Percentiles rank a stretch among this genome's conserved stretches.
Evolutionary conservation across 2,329 filamentous ascomycete genomes (phyloP).

Genomic region (Colletotrichum sp.): DNA sequence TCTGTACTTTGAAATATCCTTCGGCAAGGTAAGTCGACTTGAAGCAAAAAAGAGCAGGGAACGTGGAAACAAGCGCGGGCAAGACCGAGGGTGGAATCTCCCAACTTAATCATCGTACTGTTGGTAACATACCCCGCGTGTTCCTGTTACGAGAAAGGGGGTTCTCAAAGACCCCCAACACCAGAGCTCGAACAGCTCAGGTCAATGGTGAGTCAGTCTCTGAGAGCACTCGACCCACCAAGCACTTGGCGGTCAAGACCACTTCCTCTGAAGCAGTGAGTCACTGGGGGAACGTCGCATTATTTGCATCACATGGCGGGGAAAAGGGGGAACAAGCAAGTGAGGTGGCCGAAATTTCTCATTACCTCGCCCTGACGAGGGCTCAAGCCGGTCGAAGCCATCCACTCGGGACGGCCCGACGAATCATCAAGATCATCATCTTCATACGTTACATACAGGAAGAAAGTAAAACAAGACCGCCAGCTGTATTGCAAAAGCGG

Average conservation of each 20-base stretch:
- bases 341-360: constrained; percentile 43
- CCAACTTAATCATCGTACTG: not conserved
- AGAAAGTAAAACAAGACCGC: constrained; percentile 6
- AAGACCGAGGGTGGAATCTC: not conserved
- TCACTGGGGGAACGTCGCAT: not conserved
- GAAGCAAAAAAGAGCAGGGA: not conserved
- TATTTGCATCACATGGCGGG: not conserved
- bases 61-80: not conserved
- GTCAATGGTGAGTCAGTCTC: not conserved
- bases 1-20: not conserved
- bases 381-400: constrained; percentile 29
- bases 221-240: not conserved
- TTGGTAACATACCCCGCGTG: not conserved
- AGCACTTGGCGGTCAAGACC: not conserved
- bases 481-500: constrained; percentile 25
- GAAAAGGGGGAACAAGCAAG: not conserved
- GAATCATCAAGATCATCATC: constrained; percentile 25
- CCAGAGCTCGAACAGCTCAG: not conserved
- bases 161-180: not conserved
- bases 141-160: not conserved
- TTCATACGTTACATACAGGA: not conserved
- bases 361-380: constrained; percentile 40
- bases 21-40: not conserved
- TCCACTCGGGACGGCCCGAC: constrained; percentile 29
- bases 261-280: not conserved